A percentile compares a stretch with the other conserved stretches of the same genome.
phyloP scores from a whole-genome alignment of 208 protist species.

The Trichomonas gallinae region DNA sequence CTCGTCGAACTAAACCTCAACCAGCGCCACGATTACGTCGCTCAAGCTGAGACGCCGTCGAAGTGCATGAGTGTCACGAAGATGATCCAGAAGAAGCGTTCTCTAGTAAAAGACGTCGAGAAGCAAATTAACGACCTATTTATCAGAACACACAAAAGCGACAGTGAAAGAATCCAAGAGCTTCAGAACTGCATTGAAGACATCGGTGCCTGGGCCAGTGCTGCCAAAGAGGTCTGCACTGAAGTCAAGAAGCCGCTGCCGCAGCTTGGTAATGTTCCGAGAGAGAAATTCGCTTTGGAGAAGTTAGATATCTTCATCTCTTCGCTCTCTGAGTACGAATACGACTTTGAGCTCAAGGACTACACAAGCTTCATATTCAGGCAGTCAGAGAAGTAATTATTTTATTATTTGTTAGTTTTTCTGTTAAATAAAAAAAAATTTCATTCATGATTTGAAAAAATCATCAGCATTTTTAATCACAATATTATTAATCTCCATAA shows the following conservation, averaged over 20 bases:
- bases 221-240: neutral
- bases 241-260: neutral
- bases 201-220: neutral
- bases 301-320: neutral
- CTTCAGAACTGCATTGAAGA: neutral
- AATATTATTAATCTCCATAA: no score
- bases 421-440: no score
- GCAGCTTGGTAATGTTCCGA: neutral
- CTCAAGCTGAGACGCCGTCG: neutral
- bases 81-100: neutral
- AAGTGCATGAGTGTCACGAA: neutral
- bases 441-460: no score
- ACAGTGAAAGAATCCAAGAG: neutral
- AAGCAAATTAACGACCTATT: neutral
- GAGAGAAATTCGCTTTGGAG: neutral
- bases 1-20: neutral
- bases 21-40: neutral
- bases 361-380: neutral
- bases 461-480: no score
- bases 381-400: neutral
- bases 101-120: neutral
- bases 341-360: neutral
- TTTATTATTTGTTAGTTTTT: no score
- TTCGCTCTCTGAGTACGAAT: neutral
- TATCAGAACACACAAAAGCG: neutral